Evolutionary conservation across 768 basidiomycete genomes (phyloP), one percentile per base, ranked within the genome.

Genomic region (Cyclocybe cylindracea): DNA sequence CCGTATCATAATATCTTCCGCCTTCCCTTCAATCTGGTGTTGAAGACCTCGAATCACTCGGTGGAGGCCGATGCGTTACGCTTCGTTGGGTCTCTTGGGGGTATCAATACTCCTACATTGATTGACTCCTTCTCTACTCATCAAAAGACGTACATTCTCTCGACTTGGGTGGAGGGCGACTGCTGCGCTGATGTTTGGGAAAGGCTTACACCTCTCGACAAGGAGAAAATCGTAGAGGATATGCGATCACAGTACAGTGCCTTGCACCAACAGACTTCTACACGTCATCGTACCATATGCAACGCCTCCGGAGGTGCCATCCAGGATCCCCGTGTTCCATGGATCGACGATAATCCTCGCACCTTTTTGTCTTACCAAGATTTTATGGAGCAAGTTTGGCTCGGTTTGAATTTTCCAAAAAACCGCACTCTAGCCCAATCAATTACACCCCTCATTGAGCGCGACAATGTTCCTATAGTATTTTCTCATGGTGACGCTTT

Each of bases 401-500:
- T 38, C 2, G 37, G 37, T 11, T 4, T 38, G 37, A 16, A 38
- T 7, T 16, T 11, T 16, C 37, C 4, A 11, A 16, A 11, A 4
- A 11, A 16, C 37, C 11, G 4, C 16, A 16, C 37, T 38, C 37
- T 38, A 3, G 11, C 11, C 16, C 37, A 11, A 11, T 11, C 16
- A 2, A 38, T 38, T 11, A 5, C 16, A 5, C 37, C 4, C 11
- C 11, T 38, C 14, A 36, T 49, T 29, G 29, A 39, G 1, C 48
- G 42, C 33, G 10, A 24, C 9, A 19, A 18, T 16, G 44, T 51
- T 8, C 19, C 43, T 24, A 29, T 51, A 13, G n/a, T 9, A n/a
- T 45, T 51, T 18, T 51, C 42, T 24, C 50, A 51, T 32, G 50
- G 31, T 34, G 50, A 51, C 35, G n/a, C 45, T 13, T 13, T 10